phyloP scores from a whole-genome alignment of 805 yeast species.

The Saturnispora diversa region DNA sequence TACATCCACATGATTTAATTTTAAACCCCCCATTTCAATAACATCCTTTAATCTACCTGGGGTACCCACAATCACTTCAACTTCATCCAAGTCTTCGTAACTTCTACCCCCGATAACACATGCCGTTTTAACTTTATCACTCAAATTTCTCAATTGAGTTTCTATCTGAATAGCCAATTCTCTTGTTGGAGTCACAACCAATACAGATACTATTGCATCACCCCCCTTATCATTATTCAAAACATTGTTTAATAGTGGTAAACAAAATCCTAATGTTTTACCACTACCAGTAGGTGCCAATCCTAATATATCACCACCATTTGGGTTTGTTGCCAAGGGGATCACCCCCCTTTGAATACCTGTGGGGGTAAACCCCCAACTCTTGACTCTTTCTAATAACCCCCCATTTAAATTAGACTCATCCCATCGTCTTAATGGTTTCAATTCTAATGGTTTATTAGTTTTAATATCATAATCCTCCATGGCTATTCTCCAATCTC shows the following conservation, averaged over 20 bases:
- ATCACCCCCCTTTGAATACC: constrained; percentile 88
- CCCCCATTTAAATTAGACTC: constrained; percentile 46
- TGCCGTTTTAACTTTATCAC: constrained; percentile 34
- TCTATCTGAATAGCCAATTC: constrained; percentile 88
- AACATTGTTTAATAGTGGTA: constrained; percentile 61
- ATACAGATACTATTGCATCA: constrained; percentile 57
- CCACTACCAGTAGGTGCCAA: constrained; percentile 98
- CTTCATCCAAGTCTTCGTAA: constrained; percentile 45
- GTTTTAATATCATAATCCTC: constrained; percentile 67
- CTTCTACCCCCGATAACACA: constrained; percentile 44
- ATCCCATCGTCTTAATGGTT: constrained; percentile 69
- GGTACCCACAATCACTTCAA: constrained; percentile 72
- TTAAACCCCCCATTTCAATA: constrained; percentile 56
- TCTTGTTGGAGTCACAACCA: constrained; percentile 86
- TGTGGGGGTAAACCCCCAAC: constrained; percentile 59
- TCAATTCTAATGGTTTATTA: constrained; percentile 46
- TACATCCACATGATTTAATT: constrained; percentile 52
- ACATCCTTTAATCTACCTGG: constrained; percentile 89
- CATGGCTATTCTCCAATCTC: constrained; percentile 86
- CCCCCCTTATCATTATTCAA: constrained; percentile 39
- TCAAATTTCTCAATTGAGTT: constrained; percentile 42
- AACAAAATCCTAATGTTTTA: constrained; percentile 73
- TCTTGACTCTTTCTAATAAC: constrained; percentile 29
- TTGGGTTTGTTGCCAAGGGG: constrained; percentile 52
- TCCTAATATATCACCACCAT: constrained; percentile 64